Conservation (phyloP, 2,329 filamentous ascomycete species). For the Ophiobolus disseminans region DNA sequence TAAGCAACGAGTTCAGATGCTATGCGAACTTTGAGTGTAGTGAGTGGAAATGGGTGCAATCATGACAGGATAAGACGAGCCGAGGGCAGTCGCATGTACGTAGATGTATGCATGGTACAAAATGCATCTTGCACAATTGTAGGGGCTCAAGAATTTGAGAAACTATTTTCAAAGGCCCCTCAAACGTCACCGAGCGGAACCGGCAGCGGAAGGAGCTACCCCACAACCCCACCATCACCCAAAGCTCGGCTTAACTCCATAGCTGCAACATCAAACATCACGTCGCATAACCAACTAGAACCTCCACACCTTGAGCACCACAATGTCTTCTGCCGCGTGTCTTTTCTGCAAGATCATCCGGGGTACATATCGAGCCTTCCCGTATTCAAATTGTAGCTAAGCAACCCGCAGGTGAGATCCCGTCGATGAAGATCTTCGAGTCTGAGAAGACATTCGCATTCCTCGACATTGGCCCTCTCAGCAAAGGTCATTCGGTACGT, state of each 20-base stretch:
- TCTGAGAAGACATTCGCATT: slow-evolving; percentile 93
- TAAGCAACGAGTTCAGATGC: slow-evolving; percentile 83
- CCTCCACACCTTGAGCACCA: slow-evolving; percentile 33
- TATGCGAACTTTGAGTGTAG: slow-evolving; percentile 78
- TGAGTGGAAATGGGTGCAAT: slow-evolving; percentile 46
- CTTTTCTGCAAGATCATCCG: slow-evolving; percentile 99
- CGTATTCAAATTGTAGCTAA: slow-evolving; percentile 11
- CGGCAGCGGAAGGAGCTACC: slow-evolving; percentile 20
- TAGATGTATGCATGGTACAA: not conserved
- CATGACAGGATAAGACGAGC: slow-evolving; percentile 5
- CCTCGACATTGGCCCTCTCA: slow-evolving; percentile 92
- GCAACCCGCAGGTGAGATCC: slow-evolving; percentile 77
- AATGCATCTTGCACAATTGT: not conserved
- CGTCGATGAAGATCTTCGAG: slow-evolving; percentile 95
- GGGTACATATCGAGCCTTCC: slow-evolving; percentile 59
- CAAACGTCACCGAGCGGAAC: not conserved
- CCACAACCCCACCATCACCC: slow-evolving; percentile 27
- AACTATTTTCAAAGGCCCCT: not conserved
- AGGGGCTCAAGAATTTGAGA: not conserved
- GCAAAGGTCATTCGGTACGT: slow-evolving; percentile 84
- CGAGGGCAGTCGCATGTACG: not conserved
- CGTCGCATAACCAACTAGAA: slow-evolving; percentile 24
- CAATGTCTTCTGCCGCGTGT: slow-evolving; percentile 73
- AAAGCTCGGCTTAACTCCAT: slow-evolving; percentile 20
- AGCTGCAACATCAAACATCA: slow-evolving; percentile 20